Evolutionary conservation across 768 basidiomycete genomes (phyloP), one percentile per base, ranked within the genome.

Genomic region (Dioszegia hungarica): DNA sequence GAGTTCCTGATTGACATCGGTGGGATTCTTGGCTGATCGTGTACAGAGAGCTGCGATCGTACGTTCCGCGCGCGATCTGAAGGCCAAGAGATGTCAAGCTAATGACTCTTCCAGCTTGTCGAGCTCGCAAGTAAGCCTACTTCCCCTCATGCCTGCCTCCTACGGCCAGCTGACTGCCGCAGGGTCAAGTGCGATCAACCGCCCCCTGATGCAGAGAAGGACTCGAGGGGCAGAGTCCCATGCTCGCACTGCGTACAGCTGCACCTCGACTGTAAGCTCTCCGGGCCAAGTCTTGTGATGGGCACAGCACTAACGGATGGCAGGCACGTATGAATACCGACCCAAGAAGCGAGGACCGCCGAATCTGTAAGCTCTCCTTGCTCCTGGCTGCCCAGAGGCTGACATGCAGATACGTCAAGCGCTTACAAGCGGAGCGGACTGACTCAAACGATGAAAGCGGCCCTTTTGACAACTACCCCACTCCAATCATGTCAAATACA

Each of bases 261-360:
- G 2, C 54, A 50, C 19, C 51, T 65, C 19, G 48, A 54, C 17
- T 66, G 62, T 64, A n/a, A 53, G 66, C 10, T 12, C 28, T 24
- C 6, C 29, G 11, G 17, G 15, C 20, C 20, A 19, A 31, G 17
- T 27, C 2, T 17, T 22, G 22, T 10, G n/a, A 3, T n/a, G n/a
- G 5, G 39, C 20, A 20, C 6, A 12, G 17, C 14, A 22, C 20
- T 20, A 20, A 28, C 33, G 14, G 27, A 37, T 46, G 15, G 12
- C 25, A 70, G 68, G 91, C 75, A 90, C 88, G 0, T 94, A 92
- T 65, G 87, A 90, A 70, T 93, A 93, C 73, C 87, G 89, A 72
- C 91, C 91, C 19, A 91, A 91, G 80, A 93, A 93, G 77, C 80
- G 91, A 54, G 91, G 91, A 0, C 91, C 91, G 2, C 91, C 90